Conservation (phyloP, 306 rosid species). For the Gastrolobium bilobum region DNA sequence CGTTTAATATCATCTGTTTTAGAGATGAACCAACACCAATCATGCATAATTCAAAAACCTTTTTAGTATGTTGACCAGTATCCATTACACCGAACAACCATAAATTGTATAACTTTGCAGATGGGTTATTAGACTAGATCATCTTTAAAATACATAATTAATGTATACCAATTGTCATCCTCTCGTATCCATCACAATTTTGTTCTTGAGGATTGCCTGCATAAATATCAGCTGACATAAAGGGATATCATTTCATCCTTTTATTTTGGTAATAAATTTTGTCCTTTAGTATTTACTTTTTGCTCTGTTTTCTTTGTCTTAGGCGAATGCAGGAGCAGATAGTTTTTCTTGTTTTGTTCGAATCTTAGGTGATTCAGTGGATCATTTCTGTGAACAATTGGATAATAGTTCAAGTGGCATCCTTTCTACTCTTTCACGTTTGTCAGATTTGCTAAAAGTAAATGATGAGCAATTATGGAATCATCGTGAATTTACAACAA, state of each 20-base stretch:
- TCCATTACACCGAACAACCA: slow-evolving; percentile 8
- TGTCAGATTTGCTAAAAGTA: slow-evolving; percentile 69
- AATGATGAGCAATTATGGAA: slow-evolving; percentile 81
- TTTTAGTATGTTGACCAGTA: background rate
- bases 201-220: slow-evolving; percentile 26
- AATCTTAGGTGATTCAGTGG: slow-evolving; percentile 78
- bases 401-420: slow-evolving; percentile 82
- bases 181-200: slow-evolving; percentile 5
- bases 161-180: slow-evolving; percentile 4
- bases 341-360: slow-evolving; percentile 84
- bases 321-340: slow-evolving; percentile 92
- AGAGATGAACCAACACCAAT: background rate
- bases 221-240: slow-evolving; percentile 14
- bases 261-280: background rate
- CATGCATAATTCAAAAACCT: slow-evolving; percentile 6
- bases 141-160: slow-evolving; percentile 10
- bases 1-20: slow-evolving; percentile 24
- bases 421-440: slow-evolving; percentile 76
- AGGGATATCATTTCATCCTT: background rate
- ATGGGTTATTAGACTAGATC: slow-evolving; percentile 8
- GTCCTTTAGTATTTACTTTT: slow-evolving; percentile 2
- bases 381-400: slow-evolving; percentile 86
- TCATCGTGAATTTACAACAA: slow-evolving; percentile 78
- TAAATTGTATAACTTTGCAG: slow-evolving; percentile 5
- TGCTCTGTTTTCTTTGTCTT: slow-evolving; percentile 35